These are phyloP conservation scores for Sideroxylon spinosum DNA, from an alignment of 179 eudicot genomes.

Conservation along the genomic window DNA sequence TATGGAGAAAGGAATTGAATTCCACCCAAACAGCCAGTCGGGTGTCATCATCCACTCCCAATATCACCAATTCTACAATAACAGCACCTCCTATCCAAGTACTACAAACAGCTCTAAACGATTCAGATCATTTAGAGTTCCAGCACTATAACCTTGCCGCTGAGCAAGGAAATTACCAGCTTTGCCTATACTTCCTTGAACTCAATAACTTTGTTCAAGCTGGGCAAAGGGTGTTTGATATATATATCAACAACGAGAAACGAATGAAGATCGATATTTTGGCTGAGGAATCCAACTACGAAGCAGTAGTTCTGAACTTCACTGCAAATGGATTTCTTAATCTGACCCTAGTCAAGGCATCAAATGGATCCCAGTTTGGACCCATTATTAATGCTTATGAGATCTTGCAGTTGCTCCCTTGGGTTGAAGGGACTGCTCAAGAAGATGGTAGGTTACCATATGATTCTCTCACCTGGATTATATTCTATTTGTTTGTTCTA, in stretches of 20 bases:
- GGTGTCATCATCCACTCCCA: background rate
- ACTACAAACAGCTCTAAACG: conserved; percentile 34
- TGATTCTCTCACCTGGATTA: background rate
- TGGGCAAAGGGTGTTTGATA: conserved; percentile 39
- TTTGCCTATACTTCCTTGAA: conserved; percentile 38
- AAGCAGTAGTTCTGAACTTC: conserved; percentile 22
- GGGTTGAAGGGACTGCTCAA: conserved; percentile 24
- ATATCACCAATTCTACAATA: background rate
- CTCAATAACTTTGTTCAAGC: conserved; percentile 30
- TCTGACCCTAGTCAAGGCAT: conserved; percentile 35
- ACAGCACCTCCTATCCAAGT: conserved; percentile 32
- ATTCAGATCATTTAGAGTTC: conserved; percentile 31
- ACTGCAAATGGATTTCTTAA: conserved; percentile 31
- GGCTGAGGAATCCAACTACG: conserved; percentile 25
- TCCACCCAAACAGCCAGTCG: conserved; percentile 12
- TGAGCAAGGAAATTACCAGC: conserved; percentile 17
- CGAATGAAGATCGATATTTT: conserved; percentile 25
- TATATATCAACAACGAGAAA: conserved; percentile 28
- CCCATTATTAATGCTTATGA: conserved; percentile 41
- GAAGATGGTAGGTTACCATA: conserved; percentile 29
- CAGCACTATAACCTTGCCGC: conserved; percentile 26
- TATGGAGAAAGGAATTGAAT: conserved; percentile 30
- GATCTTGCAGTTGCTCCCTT: conserved; percentile 28
- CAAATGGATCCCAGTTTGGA: conserved; percentile 29
- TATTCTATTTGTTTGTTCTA: background rate